phyloP scores from a whole-genome alignment of 129 eudicot genomes.

The Helianthus tuberosus region DNA sequence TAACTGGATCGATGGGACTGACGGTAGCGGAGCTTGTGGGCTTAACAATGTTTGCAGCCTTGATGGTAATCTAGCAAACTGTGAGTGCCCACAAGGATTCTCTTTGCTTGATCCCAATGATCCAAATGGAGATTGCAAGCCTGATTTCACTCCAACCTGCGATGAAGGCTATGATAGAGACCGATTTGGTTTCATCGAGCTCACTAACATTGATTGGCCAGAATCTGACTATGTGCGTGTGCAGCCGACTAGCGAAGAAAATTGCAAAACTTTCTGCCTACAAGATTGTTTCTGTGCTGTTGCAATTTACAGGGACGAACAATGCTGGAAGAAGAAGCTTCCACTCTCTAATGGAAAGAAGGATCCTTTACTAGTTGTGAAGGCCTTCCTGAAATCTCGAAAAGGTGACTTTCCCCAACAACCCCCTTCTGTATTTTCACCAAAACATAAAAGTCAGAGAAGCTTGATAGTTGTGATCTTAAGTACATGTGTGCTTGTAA shows the following conservation, averaged over 20 bases:
- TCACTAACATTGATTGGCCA: not conserved
- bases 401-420: not conserved
- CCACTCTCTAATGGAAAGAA: not conserved
- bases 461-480: not conserved
- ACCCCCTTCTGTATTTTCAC: not conserved
- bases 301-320: not conserved
- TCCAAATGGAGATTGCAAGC: not conserved
- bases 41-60: not conserved
- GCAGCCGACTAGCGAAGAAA: not conserved
- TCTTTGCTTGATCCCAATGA: conserved; percentile 5
- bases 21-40: not conserved
- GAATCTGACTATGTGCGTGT: not conserved
- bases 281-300: conserved; percentile 7
- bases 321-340: conserved; percentile 3
- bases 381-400: not conserved
- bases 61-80: not conserved
- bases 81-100: not conserved
- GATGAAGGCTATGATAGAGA: not conserved
- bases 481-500: not conserved
- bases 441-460: not conserved
- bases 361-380: not conserved
- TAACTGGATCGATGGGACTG: not conserved
- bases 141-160: not conserved
- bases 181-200: not conserved
- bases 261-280: not conserved